Conservation (phyloP, 169 alveolate species). For the Toxoplasma gondii region DNA sequence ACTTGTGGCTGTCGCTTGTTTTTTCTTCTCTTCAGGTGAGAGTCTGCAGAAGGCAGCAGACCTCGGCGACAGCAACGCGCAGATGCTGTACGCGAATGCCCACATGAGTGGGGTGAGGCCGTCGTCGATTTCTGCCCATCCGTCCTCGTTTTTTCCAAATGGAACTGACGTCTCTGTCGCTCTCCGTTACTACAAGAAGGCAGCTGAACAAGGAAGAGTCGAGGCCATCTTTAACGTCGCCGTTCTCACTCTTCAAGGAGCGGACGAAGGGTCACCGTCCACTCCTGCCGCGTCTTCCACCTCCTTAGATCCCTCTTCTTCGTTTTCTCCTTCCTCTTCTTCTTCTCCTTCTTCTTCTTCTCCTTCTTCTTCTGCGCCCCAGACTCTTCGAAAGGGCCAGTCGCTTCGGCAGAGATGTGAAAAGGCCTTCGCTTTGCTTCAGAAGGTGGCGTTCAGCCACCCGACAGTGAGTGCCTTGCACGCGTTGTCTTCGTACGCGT, state of each 20-base stretch:
- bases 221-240: slow-evolving; percentile 72
- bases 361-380: neutral
- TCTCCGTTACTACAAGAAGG: slow-evolving; percentile 62
- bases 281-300: neutral
- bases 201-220: slow-evolving; percentile 72
- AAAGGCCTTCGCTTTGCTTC: neutral
- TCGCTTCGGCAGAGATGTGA: neutral
- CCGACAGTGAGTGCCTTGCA: slow-evolving; percentile 34
- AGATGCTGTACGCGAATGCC: slow-evolving; percentile 73
- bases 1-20: neutral
- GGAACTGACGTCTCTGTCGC: slow-evolving; percentile 72
- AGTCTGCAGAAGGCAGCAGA: slow-evolving; percentile 70
- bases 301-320: neutral
- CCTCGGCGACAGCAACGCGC: slow-evolving; percentile 73
- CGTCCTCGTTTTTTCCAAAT: slow-evolving; percentile 60
- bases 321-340: neutral
- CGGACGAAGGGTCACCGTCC: neutral
- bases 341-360: neutral
- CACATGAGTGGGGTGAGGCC: slow-evolving; percentile 62
- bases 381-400: neutral
- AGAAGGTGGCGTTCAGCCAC: slow-evolving; percentile 41
- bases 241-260: slow-evolving; percentile 69
- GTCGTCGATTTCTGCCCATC: slow-evolving; percentile 8
- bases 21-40: slow-evolving; percentile 65
- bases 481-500: slow-evolving; percentile 45